phyloP scores from a whole-genome alignment of 2,329 filamentous ascomycete genomes.

The Sphaerostilbella broomeana region DNA sequence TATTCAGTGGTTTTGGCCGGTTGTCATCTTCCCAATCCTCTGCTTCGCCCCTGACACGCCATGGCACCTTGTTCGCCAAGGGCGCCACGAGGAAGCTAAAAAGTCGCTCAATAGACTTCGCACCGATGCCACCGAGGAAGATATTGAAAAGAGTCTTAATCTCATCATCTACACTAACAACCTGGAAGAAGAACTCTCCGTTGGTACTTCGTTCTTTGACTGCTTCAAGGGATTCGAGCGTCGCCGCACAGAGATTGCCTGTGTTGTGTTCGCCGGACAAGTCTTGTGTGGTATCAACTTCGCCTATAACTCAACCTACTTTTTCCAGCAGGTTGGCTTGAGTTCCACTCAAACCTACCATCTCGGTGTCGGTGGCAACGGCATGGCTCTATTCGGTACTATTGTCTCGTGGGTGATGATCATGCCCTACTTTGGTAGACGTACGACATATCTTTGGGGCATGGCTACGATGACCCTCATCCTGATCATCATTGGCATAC shows the following conservation, averaged over 20 bases:
- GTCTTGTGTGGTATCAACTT: slow-evolving; percentile 19
- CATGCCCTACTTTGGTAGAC: slow-evolving; percentile 38
- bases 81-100: slow-evolving; percentile 28
- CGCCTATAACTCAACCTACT: slow-evolving; percentile 33
- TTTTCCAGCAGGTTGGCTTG: slow-evolving; percentile 33
- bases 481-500: slow-evolving; percentile 36
- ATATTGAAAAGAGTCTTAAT: slow-evolving; percentile 23
- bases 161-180: slow-evolving; percentile 38
- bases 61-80: slow-evolving; percentile 35
- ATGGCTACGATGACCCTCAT: slow-evolving; percentile 33
- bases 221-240: slow-evolving; percentile 39
- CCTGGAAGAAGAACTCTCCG: slow-evolving; percentile 29
- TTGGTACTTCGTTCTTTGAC: slow-evolving; percentile 35
- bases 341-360: slow-evolving; percentile 23
- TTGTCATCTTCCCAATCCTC: slow-evolving; percentile 33
- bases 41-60: slow-evolving; percentile 41
- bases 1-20: slow-evolving; percentile 43
- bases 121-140: slow-evolving; percentile 6
- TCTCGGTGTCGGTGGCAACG: slow-evolving; percentile 33
- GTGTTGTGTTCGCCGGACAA: slow-evolving; percentile 7
- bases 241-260: slow-evolving; percentile 47
- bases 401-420: slow-evolving; percentile 36
- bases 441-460: slow-evolving; percentile 39
- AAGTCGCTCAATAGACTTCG: slow-evolving; percentile 28
- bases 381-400: slow-evolving; percentile 37